Percentiles rank a stretch among this genome's conserved stretches.
Evolutionary conservation across 768 basidiomycete species (phyloP).

Genomic region (Hericium erinaceus): DNA sequence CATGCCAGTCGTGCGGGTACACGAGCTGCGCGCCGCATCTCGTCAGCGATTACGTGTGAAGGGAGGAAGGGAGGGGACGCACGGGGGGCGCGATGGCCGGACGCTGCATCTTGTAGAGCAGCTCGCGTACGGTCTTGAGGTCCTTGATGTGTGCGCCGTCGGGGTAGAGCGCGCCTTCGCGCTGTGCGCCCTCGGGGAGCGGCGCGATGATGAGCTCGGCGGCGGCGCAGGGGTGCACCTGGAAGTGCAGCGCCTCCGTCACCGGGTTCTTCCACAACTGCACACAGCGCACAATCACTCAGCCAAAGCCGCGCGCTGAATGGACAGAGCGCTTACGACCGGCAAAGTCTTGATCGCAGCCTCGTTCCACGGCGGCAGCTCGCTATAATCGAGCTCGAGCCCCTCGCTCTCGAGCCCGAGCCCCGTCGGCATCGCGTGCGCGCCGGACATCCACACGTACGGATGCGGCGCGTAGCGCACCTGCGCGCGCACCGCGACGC

Average conservation of each 20-base stretch:
- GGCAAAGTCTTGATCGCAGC: slow-evolving; percentile 65
- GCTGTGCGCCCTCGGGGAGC: slow-evolving; percentile 49
- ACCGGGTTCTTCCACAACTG: slow-evolving; percentile 90
- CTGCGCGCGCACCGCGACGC: slow-evolving; percentile 61
- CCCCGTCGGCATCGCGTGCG: slow-evolving; percentile 63
- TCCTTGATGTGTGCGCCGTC: slow-evolving; percentile 73
- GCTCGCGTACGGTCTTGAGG: slow-evolving; percentile 57
- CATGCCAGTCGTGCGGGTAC: slow-evolving; percentile 72
- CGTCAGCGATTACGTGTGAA: background rate
- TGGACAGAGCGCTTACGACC: slow-evolving; percentile 29
- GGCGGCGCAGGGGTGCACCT: slow-evolving; percentile 81
- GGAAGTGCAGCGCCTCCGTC: slow-evolving; percentile 74
- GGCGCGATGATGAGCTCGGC: slow-evolving; percentile 63
- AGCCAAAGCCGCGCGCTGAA: background rate
- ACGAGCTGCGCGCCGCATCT: slow-evolving; percentile 39
- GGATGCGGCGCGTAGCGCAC: slow-evolving; percentile 79
- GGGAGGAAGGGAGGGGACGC: slow-evolving; percentile 15
- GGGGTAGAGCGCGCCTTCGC: slow-evolving; percentile 67
- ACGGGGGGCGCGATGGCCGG: slow-evolving; percentile 80
- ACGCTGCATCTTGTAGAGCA: slow-evolving; percentile 81
- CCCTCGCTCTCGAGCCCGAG: slow-evolving; percentile 74
- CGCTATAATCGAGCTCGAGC: slow-evolving; percentile 49
- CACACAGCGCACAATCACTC: background rate
- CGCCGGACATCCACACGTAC: slow-evolving; percentile 80
- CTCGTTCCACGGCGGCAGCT: slow-evolving; percentile 81